Percentiles rank a stretch among this genome's conserved stretches.
Conservation (phyloP, 495 filamentous ascomycete genomes). For the Penicilliopsis zonata region DNA sequence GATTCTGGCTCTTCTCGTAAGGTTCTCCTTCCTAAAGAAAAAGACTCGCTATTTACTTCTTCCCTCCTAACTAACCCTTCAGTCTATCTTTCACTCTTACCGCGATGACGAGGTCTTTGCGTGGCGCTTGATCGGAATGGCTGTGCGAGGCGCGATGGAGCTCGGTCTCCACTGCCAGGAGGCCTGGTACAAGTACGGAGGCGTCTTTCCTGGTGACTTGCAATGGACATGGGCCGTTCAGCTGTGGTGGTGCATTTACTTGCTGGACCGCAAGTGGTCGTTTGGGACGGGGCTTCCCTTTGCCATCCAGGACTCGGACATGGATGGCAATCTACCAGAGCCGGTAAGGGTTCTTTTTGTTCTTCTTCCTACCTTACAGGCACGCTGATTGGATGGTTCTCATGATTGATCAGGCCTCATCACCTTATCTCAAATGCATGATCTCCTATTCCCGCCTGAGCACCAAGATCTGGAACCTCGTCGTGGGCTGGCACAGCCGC, state of each 20-base stretch:
- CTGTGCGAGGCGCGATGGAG: slow-evolving; percentile 60
- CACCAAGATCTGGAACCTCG: slow-evolving; percentile 61
- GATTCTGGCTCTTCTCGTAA: slow-evolving; percentile 55
- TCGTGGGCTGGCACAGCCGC: slow-evolving; percentile 33
- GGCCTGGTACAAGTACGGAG: slow-evolving; percentile 47
- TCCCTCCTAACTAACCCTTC: not conserved
- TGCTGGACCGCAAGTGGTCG: slow-evolving; percentile 69
- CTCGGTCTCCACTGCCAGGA: slow-evolving; percentile 68
- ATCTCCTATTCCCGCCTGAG: slow-evolving; percentile 61
- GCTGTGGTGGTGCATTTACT: slow-evolving; percentile 76
- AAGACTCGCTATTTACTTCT: not conserved
- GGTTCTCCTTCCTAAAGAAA: not conserved
- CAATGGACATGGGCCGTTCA: slow-evolving; percentile 51
- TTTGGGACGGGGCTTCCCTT: slow-evolving; percentile 74
- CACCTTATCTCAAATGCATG: slow-evolving; percentile 56
- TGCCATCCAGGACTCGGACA: slow-evolving; percentile 66
- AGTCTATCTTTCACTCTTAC: slow-evolving; percentile 77
- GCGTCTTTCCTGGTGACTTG: slow-evolving; percentile 40
- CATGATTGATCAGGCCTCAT: not conserved
- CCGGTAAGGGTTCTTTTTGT: slow-evolving; percentile 39
- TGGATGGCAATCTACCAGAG: slow-evolving; percentile 62
- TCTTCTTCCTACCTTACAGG: not conserved
- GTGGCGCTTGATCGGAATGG: slow-evolving; percentile 65
- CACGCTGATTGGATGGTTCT: not conserved
- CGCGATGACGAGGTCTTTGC: slow-evolving; percentile 67